Evolutionary conservation across 768 basidiomycete species (phyloP), one percentile per base, ranked within the genome.

Genomic region (Pulveroboletus sp.): DNA sequence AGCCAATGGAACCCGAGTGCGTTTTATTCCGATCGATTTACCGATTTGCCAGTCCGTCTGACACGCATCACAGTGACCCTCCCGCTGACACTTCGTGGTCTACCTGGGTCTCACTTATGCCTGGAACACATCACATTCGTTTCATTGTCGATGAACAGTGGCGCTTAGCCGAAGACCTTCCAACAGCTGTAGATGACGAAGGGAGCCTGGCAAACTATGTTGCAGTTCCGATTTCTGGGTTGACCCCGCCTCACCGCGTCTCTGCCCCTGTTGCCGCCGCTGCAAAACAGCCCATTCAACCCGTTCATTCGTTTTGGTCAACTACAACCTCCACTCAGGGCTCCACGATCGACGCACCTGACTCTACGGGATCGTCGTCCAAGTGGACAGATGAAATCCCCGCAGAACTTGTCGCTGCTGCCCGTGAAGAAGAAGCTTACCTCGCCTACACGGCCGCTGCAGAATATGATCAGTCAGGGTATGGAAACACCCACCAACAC

Each of bases 151-250:
- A 98, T 65, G 90, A 87, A 40, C 79, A 83, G 39, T 92, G 87
- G 84, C 81, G 86, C 52, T 81, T 87, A 7, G 80, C 87, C 3
- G 78, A 85, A 54, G 82, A 89, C 54, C 76, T 85, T n/a, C 87
- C 90, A 6, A 85, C 87, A 21, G 92, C 92, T 1, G 92, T 94
- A 40, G 92, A 94, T 63, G 94, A 97, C 64, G 89, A 93, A 60
- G 95, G 95, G 27, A 87, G 87, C 23, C 75, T 98, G 38, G 91
- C 95, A 45, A 98, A 98, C 71, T 97, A 95, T 64, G 84, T 98
- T 49, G 84, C 86, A 37, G 62, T 71, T 42, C 55, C 67, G 2
- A 64, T 68, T 31, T 69, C 66, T 46, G 66, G 62, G 19, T 41
- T 65, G 20, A 65, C 69, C 6, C 69, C 67, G 0, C 66, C 67